A percentile compares a stretch with the other conserved stretches of the same genome.
Conservation (phyloP, 352 stramenopile genomes). For the Pythium aristosporum region DNA sequence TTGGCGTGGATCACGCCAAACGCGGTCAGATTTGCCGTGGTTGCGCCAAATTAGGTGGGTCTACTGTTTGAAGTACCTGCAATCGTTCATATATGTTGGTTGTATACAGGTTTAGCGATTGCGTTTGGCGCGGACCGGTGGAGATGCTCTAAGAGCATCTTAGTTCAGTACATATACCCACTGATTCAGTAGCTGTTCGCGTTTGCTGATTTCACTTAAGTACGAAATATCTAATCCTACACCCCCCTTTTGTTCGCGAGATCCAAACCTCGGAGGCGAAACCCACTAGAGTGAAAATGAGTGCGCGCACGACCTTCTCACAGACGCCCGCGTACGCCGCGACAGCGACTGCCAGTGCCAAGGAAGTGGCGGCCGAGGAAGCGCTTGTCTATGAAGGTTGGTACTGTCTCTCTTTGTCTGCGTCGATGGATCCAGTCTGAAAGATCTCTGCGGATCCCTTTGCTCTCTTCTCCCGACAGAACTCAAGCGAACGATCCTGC, state of each 20-base stretch:
- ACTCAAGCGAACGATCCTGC: conserved; percentile 66
- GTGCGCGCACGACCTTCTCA: conserved; percentile 71
- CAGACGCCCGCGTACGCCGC: conserved; percentile 63
- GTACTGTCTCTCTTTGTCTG: background rate
- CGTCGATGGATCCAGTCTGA: background rate
- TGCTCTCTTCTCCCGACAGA: conserved; percentile 36
- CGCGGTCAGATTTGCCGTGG: too few relatives aligned
- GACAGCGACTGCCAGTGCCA: conserved; percentile 32
- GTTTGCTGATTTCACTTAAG: conserved; percentile 1
- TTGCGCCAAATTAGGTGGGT: too few relatives aligned
- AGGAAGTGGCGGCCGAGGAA: conserved; percentile 60
- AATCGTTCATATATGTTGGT: too few relatives aligned
- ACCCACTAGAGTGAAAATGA: conserved; percentile 36
- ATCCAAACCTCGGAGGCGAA: conserved; percentile 3
- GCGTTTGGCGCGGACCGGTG: too few relatives aligned
- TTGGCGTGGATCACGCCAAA: too few relatives aligned
- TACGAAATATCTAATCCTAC: conserved; percentile 23
- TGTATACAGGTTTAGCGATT: too few relatives aligned
- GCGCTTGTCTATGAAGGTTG: conserved; percentile 56
- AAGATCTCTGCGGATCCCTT: background rate
- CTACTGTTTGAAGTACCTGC: too few relatives aligned
- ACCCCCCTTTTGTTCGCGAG: conserved; percentile 6
- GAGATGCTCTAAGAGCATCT: too few relatives aligned
- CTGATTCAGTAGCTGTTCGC: too few relatives aligned
- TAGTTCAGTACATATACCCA: too few relatives aligned